Evolutionary conservation across 1,139 yeast species (phyloP).

Genomic region (Protomyces gravidus): DNA sequence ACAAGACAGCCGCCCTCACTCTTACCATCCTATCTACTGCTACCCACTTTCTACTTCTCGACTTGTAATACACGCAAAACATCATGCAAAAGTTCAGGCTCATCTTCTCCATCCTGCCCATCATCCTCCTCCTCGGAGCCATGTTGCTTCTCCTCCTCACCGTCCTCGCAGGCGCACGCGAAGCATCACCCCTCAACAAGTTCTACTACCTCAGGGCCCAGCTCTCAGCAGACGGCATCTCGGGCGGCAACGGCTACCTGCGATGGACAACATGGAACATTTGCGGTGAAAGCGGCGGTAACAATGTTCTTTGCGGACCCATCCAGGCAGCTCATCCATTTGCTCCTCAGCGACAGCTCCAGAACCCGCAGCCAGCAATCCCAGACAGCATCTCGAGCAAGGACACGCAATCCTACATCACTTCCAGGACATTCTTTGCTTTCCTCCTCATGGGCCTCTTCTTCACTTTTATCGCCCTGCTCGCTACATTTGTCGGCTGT

Average conservation of each 20-base stretch:
- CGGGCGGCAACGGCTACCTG: conserved; percentile 42
- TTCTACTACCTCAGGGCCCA: conserved; percentile 72
- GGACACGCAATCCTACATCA: conserved; percentile 55
- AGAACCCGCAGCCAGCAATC: conserved; percentile 43
- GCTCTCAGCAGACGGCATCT: conserved; percentile 51
- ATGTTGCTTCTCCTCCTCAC: conserved; percentile 57
- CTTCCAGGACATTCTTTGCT: conserved; percentile 65
- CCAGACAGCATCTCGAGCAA: conserved; percentile 50
- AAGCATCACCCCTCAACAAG: conserved; percentile 48
- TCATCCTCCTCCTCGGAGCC: conserved; percentile 36
- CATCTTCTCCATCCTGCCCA: conserved; percentile 14
- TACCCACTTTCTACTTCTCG: not conserved
- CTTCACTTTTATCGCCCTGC: conserved; percentile 51
- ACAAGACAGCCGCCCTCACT: not conserved
- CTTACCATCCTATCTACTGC: not conserved
- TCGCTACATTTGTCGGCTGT: conserved; percentile 40
- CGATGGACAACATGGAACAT: conserved; percentile 71
- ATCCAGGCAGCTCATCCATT: conserved; percentile 60
- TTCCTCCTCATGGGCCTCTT: conserved; percentile 58
- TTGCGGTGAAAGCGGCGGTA: conserved; percentile 52
- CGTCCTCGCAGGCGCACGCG: conserved; percentile 58
- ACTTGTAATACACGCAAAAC: not conserved
- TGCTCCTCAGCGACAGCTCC: conserved; percentile 58
- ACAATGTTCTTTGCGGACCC: conserved; percentile 48
- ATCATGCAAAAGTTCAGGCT: conserved; percentile 20